Percentiles rank a stretch among this genome's conserved stretches.
Evolutionary conservation across 768 basidiomycete genomes (phyloP).

Genomic region (Filobasidium wieringae): DNA sequence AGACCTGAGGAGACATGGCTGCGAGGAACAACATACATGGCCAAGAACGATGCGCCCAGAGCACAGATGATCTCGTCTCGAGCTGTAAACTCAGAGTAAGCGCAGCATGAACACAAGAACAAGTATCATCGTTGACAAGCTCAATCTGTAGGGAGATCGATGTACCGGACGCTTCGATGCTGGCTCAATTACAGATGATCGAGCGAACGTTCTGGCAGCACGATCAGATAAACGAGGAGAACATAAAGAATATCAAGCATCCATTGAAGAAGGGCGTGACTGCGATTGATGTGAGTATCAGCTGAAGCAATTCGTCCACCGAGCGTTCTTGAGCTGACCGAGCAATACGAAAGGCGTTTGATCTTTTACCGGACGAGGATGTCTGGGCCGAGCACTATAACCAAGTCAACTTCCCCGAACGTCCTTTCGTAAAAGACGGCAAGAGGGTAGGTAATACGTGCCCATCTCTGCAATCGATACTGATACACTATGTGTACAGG

Average conservation of each 20-base stretch:
- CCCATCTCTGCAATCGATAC: neutral
- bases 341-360: slow-evolving; percentile 20
- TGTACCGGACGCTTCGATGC: slow-evolving; percentile 29
- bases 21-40: slow-evolving; percentile 1
- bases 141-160: neutral
- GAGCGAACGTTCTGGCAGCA: slow-evolving; percentile 29
- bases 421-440: slow-evolving; percentile 24
- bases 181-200: slow-evolving; percentile 32
- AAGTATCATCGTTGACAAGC: neutral
- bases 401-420: slow-evolving; percentile 29
- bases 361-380: slow-evolving; percentile 31
- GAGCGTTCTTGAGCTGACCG: neutral
- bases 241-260: slow-evolving; percentile 18
- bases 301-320: neutral
- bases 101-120: neutral
- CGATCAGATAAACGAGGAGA: slow-evolving; percentile 11
- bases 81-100: neutral
- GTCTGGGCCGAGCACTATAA: slow-evolving; percentile 24
- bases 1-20: neutral
- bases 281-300: slow-evolving; percentile 25
- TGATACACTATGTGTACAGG: neutral
- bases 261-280: slow-evolving; percentile 20
- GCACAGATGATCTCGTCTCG: neutral
- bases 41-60: neutral
- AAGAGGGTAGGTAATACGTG: slow-evolving; percentile 16